These are phyloP conservation scores for Blastobotrys serpentis DNA, from an alignment of 1,139 yeast genomes.

Conservation along the genomic window DNA sequence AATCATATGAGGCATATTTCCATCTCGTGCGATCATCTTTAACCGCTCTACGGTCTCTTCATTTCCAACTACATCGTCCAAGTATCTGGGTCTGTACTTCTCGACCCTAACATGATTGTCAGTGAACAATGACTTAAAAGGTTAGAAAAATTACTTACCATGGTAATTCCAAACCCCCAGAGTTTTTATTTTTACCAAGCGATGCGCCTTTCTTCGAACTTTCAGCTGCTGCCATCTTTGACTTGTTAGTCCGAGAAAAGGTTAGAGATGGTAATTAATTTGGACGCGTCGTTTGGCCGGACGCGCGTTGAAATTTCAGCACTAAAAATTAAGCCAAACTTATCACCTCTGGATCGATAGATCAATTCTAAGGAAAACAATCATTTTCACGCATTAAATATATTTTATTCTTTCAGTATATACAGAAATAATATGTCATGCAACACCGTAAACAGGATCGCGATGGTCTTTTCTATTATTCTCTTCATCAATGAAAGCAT, in stretches of 20 bases:
- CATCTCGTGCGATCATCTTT: conserved; percentile 81
- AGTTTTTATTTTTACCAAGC: conserved; percentile 2
- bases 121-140: not conserved
- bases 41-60: conserved; percentile 84
- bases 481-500: conserved; percentile 17
- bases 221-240: conserved; percentile 7
- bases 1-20: conserved; percentile 95
- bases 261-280: not conserved
- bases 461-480: conserved; percentile 8
- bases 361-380: no score
- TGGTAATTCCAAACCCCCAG: conserved; percentile 30
- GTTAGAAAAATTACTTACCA: conserved; percentile 19
- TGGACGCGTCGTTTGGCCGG: not conserved
- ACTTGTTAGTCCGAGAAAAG: not conserved
- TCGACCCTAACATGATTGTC: conserved; percentile 66
- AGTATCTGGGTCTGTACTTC: conserved; percentile 78
- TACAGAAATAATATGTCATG: not conserved
- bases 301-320: not conserved
- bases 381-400: conserved; percentile 7
- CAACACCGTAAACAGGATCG: conserved; percentile 8
- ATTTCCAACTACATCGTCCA: conserved; percentile 90
- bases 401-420: not conserved
- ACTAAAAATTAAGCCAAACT: not conserved
- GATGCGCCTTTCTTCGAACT: conserved; percentile 19
- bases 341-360: not conserved